Conservation (phyloP, 352 stramenopile species). For the Phytophthora foliorum region DNA sequence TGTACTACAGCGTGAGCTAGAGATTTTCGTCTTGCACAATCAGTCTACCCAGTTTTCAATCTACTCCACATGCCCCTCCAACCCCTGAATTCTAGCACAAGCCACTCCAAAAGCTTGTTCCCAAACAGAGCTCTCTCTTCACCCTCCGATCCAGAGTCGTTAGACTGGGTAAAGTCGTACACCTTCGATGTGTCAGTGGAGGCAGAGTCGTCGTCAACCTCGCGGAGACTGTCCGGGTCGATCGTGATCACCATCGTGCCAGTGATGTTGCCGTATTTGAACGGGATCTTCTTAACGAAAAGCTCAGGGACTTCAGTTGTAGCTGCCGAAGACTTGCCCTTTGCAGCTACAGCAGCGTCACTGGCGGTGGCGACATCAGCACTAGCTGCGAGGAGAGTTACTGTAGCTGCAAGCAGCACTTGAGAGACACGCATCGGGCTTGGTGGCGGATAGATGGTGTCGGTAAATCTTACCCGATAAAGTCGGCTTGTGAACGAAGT, state of each 20-base stretch:
- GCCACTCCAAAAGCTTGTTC: no score
- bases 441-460: neutral
- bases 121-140: neutral
- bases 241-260: constrained; percentile 9
- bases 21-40: no score
- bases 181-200: neutral
- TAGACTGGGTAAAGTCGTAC: neutral
- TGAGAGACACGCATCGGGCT: neutral
- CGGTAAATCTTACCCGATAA: neutral
- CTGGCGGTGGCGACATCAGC: neutral
- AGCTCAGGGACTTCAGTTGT: neutral
- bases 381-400: neutral
- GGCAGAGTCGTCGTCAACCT: neutral
- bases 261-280: constrained; percentile 6
- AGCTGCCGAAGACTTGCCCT: neutral
- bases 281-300: constrained; percentile 1
- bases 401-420: neutral
- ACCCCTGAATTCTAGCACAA: no score
- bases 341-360: neutral
- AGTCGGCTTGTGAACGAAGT: neutral
- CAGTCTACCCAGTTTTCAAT: no score
- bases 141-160: neutral
- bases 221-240: constrained; percentile 5
- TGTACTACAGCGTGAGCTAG: no score
- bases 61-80: no score